phyloP scores from a whole-genome alignment of 2,329 filamentous ascomycete genomes.

The Escovopsis sp. region DNA sequence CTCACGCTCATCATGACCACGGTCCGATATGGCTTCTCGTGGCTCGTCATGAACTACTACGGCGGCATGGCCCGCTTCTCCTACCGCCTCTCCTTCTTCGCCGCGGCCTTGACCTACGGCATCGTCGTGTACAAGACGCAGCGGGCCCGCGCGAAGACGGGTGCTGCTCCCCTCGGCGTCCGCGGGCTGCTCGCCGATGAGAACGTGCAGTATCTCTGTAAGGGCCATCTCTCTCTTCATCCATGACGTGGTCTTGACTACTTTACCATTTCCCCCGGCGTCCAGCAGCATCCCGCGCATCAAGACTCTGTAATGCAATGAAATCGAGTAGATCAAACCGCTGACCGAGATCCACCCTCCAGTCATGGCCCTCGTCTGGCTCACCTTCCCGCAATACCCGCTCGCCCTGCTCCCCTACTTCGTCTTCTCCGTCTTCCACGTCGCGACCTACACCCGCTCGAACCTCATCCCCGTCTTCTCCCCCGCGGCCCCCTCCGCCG shows the following conservation, averaged over 20 bases:
- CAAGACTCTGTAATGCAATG: no score
- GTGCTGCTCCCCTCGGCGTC: slow-evolving; percentile 43
- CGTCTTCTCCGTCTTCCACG: slow-evolving; percentile 97
- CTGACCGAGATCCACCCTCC: slow-evolving; percentile 9
- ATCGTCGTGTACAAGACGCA: slow-evolving; percentile 98
- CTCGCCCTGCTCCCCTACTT: slow-evolving; percentile 85
- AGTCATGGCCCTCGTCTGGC: slow-evolving; percentile 94
- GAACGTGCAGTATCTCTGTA: slow-evolving; percentile 95
- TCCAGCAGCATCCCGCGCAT: no score
- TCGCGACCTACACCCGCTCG: slow-evolving; percentile 87
- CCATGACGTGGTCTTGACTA: background rate
- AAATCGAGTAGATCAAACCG: no score
- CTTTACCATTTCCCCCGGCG: no score
- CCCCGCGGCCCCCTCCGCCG: slow-evolving; percentile 44
- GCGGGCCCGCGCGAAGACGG: slow-evolving; percentile 66
- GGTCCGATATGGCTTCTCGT: slow-evolving; percentile 69
- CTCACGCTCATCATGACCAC: slow-evolving; percentile 72
- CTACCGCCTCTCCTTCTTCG: slow-evolving; percentile 81
- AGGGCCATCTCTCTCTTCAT: slow-evolving; percentile 18
- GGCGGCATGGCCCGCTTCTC: slow-evolving; percentile 62
- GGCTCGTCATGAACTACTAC: slow-evolving; percentile 77
- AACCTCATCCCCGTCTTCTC: slow-evolving; percentile 81
- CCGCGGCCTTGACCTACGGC: slow-evolving; percentile 83
- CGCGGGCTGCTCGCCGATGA: slow-evolving; percentile 67
- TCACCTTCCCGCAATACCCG: slow-evolving; percentile 76